phyloP scores from a whole-genome alignment of 75 land plant genomes.

The Cryptomeria japonica region DNA sequence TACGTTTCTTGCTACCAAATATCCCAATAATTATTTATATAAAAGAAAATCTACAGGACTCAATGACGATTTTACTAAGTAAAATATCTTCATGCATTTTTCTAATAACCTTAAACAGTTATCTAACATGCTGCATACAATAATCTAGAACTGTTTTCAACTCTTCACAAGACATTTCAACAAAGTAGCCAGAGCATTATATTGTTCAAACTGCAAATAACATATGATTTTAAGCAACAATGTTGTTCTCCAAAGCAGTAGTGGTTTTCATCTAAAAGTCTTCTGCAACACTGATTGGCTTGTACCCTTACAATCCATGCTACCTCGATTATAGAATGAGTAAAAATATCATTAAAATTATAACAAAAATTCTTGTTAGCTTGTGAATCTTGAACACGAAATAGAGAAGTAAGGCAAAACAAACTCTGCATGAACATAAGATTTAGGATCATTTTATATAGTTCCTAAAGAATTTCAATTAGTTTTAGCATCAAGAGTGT shows the following conservation, averaged over 20 bases:
- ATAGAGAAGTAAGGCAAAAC: not conserved
- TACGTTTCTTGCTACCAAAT: too few relatives aligned
- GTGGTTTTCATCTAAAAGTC: too few relatives aligned
- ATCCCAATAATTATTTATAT: not conserved
- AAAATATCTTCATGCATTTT: not conserved
- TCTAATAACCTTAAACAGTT: not conserved
- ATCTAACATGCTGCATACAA: not conserved
- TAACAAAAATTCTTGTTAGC: not conserved
- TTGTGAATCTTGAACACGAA: not conserved
- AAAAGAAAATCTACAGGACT: not conserved
- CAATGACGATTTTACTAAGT: too few relatives aligned
- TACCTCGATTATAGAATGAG: not conserved
- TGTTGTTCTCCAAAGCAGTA: not conserved
- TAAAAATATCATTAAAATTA: not conserved
- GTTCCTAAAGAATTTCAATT: not conserved
- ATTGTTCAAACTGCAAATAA: not conserved
- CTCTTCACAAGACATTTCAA: not conserved
- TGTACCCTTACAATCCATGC: not conserved
- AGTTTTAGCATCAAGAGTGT: not conserved
- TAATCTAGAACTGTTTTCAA: not conserved
- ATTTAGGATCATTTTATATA: not conserved
- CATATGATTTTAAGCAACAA: not conserved
- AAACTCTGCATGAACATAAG: not conserved
- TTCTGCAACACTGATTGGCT: too few relatives aligned
- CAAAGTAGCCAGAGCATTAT: not conserved